These are phyloP conservation scores for Lipomyces sp. DNA, from an alignment of 805 yeast species.

Conservation along the genomic window DNA sequence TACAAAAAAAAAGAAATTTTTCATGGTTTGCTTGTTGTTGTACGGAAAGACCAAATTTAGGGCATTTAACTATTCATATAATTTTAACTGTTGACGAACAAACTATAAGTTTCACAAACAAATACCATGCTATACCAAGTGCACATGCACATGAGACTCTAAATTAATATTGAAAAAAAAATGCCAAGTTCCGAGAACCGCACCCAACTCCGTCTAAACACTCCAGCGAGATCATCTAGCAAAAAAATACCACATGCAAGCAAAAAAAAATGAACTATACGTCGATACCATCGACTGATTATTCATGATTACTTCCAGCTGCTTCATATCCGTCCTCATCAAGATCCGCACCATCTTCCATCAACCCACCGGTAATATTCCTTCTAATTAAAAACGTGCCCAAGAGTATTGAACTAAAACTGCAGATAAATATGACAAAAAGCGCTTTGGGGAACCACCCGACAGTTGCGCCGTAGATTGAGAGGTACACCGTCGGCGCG, in stretches of 20 bases:
- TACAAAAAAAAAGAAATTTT: neutral
- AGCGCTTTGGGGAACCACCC: constrained; percentile 23
- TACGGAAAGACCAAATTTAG: neutral
- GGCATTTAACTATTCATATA: neutral
- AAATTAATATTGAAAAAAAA: too few relatives aligned
- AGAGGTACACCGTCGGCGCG: constrained; percentile 26
- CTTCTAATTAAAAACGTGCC: constrained; percentile 15
- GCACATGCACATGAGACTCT: too few relatives aligned
- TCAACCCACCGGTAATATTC: constrained; percentile 25
- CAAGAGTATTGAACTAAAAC: constrained; percentile 3
- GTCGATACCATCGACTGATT: neutral
- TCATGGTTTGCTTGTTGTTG: neutral
- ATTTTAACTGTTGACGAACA: neutral
- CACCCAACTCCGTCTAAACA: too few relatives aligned
- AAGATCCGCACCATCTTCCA: constrained; percentile 21
- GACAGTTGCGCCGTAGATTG: constrained; percentile 20
- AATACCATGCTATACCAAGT: neutral
- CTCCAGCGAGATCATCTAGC: too few relatives aligned
- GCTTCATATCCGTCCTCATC: constrained; percentile 11
- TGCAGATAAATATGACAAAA: constrained; percentile 11
- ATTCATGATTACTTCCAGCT: neutral
- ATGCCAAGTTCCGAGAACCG: too few relatives aligned
- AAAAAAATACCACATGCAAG: too few relatives aligned
- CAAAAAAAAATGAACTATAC: too few relatives aligned
- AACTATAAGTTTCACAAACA: neutral